Evolutionary conservation across 2,329 filamentous ascomycete species (phyloP), one percentile per base, ranked within the genome.

Genomic region (Xylaria arbuscula): DNA sequence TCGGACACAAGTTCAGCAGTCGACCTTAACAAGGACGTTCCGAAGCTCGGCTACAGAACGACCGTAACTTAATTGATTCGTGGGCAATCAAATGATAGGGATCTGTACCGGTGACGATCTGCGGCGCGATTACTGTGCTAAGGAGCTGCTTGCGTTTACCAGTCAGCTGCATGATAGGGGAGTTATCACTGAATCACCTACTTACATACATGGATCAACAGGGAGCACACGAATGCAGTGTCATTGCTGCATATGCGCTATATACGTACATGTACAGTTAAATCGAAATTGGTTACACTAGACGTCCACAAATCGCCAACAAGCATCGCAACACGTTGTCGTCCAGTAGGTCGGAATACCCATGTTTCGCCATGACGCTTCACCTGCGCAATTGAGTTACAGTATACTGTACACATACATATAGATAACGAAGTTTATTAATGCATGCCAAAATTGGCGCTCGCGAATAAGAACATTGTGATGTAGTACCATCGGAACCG

Each of bases 31-130:
- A 64, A 54, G n/a, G 11, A 34, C 13, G 28, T 36, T 55, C 40
- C 38, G 15, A 48, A 9, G 17, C 38, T 15, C 40, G 55, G 15
- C 38, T 38, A 38, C n/a, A 47, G 28, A 28, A 36, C 28, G 19
- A 15, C 28, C 32, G 9, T 22, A 24, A 50, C 38, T 34, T 19
- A 48, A 40, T 22, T 66, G 50, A 65, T 65, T 54, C 15, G 36
- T 32, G 28, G 40, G 48, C 48, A 60, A 54, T 19, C 40, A 66
- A 55, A 66, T 50, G 28, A 40, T 28, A 59, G 34, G 36, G 34
- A 34, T 11, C 32, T 59, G 48, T 59, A 54, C 38, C 62, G 48
- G 40, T 10, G 40, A 47, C 42, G 56, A 65, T 65, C 62, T 28
- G 15, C 53, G 38, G 32, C 54, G 13, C 47, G 24, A 53, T 51